Evolutionary conservation across 2,329 filamentous ascomycete genomes (phyloP).

Genomic region (Rachicladosporium sp.): DNA sequence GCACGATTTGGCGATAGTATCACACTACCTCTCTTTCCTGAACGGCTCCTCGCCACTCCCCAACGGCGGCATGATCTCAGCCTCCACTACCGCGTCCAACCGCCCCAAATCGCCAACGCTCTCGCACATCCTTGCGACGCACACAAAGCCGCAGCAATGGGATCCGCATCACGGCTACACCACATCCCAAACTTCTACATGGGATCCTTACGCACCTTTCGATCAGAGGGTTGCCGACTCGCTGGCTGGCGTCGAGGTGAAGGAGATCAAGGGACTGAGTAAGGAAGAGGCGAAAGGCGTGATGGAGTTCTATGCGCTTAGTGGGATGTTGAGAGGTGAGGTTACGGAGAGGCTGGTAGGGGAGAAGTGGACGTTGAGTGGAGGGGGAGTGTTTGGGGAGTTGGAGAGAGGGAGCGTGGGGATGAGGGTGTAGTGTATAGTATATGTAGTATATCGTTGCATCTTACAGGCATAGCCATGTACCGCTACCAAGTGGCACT

Average conservation of each 20-base stretch:
- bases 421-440: conserved; percentile 1
- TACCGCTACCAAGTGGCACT: not conserved
- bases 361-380: conserved; percentile 75
- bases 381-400: conserved; percentile 73
- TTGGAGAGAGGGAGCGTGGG: conserved; percentile 56
- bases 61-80: conserved; percentile 72
- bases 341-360: conserved; percentile 60
- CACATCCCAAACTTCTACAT: conserved; percentile 24
- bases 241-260: conserved; percentile 30
- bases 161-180: conserved; percentile 20
- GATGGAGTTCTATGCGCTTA: conserved; percentile 88
- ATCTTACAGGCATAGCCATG: too few species aligned
- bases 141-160: conserved; percentile 45
- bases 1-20: conserved; percentile 67
- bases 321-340: conserved; percentile 60
- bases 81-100: conserved; percentile 62
- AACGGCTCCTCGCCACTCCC: conserved; percentile 42
- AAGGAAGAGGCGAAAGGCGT: conserved; percentile 64
- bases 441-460: too few species aligned
- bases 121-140: conserved; percentile 27
- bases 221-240: conserved; percentile 41
- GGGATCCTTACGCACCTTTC: conserved; percentile 40
- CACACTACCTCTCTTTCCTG: conserved; percentile 62
- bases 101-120: conserved; percentile 51
- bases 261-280: conserved; percentile 54